Base-by-base conservation (phyloP, 768 basidiomycete species). In the Mrakia gelida region DNA sequence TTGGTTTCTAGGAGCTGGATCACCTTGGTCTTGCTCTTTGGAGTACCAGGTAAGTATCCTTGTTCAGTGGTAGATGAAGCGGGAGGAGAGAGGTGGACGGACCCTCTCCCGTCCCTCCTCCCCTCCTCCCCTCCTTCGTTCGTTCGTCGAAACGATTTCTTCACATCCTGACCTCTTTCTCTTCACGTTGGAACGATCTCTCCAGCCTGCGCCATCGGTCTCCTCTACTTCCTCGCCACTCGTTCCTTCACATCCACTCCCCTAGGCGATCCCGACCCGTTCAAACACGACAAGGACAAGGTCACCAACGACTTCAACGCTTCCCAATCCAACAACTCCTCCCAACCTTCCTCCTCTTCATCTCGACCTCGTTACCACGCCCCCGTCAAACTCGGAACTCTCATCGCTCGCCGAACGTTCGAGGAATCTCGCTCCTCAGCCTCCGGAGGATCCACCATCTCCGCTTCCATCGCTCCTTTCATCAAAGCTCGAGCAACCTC, bases 341-440 rank as follows among this genome's bases (percentile, higher is more conserved):
- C n/a, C 7, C 30, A 7, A 59, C 34, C 21, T 30, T 34, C 49
- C 11, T 18, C n/a, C n/a, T 56, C 59, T 38, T 8, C 11, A 45
- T n/a, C n/a, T n/a, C 4, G 11, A 32, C 71, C 54, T 34, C 38
- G 16, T 2, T 34, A 68, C 65, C 32, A 68, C 10, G 32, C 72
- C 11, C 56, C 73, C 38, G 34, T 61, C 56, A 34, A 38, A 11
- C 49, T 56, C 13, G 73, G 67, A 21, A 70, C 67, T 13, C 54
- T 73, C 4, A 61, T 62, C 73, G 73, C 61, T 28, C 45, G 73
- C 0, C 54, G 73, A 21, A 59, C 73, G 21, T 54, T 73, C 26
- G 54, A 56, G 7, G 38, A 54, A 26, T 15, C 49, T 26, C 23
- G 59, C 9, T 32, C 73, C 2, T 32, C 13, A 38, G 38, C 38